Base-by-base conservation (phyloP, 768 basidiomycete species). In the Termitomyces sp. region DNA sequence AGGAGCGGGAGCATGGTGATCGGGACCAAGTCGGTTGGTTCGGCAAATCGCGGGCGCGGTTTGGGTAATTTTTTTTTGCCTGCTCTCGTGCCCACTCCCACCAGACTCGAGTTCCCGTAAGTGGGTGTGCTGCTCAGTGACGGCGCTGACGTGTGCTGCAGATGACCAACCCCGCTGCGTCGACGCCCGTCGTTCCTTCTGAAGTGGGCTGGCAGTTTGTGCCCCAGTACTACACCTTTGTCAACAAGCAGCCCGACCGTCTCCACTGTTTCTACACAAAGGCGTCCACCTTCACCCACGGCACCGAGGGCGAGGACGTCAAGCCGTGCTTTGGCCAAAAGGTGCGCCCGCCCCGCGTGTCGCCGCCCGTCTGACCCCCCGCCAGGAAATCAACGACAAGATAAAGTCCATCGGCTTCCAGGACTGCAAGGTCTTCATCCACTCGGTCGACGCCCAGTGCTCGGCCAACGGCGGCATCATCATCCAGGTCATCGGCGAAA, bases 201-300 rank as follows among this genome's bases (percentile, higher is more conserved):
- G 93, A 97, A 78, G 95, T 98, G 70, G 94, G 95, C 76, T 98
- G 94, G 94, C 94, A 98, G 76, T 98, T 98, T 78, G 94, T 97
- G 65, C 93, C 94, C 50, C 95, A 99, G 76, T 98, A 98, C 78
- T 99, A 99, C 79, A 96, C 92, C 66, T 96, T 92, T 81, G 90
- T 99, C 73, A 97, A 98, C 85, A 94, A 97, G 77, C 87, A 94
- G 61, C 96, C 96, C 68, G 80, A 90, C 75, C 90, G 94, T 73
- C 84, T 98, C 66, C 97, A 99, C 76, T 94, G 94, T 76, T 98
- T 98, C 80, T 98, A 98, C 82, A 97, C 88, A 72, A 98, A 98
- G 85, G 84, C 84, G 68, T 97, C 94, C 49, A 97, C 95, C 64
- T 95, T 98, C 75, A 88, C 91, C 72, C 97, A 98, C 74, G 94